A percentile compares a stretch with the other conserved stretches of the same genome.
phyloP scores from a whole-genome alignment of 495 filamentous ascomycete genomes.

The Hyphodiscus hymeniophilus region DNA sequence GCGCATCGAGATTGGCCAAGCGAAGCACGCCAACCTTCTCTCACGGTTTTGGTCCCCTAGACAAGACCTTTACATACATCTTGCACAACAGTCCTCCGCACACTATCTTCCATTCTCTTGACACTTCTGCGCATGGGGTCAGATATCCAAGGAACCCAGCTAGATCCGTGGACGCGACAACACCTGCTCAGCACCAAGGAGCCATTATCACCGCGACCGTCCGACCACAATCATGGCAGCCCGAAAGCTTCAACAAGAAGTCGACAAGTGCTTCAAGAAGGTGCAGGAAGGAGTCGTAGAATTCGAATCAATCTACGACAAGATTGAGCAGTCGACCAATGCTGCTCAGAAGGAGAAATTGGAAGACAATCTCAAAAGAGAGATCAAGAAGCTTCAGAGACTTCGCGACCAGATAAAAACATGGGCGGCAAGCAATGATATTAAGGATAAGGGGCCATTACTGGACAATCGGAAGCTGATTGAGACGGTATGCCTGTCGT shows the following conservation, averaged over 20 bases:
- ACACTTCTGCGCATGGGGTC: slow-evolving; percentile 11
- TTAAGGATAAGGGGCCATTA: slow-evolving; percentile 96
- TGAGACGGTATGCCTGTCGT: slow-evolving; percentile 61
- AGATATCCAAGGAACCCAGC: slow-evolving; percentile 5
- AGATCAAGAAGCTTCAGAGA: slow-evolving; percentile 98
- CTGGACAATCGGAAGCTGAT: slow-evolving; percentile 90
- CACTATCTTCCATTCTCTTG: too few species aligned
- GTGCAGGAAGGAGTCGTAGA: slow-evolving; percentile 84
- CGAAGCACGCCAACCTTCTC: not conserved
- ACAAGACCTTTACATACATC: not conserved
- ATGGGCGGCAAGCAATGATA: slow-evolving; percentile 94
- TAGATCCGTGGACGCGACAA: slow-evolving; percentile 17
- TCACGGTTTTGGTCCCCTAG: not conserved
- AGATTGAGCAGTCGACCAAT: slow-evolving; percentile 85
- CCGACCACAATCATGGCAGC: slow-evolving; percentile 63
- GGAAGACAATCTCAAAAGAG: slow-evolving; percentile 93
- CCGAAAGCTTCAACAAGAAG: slow-evolving; percentile 92
- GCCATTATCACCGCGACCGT: not conserved
- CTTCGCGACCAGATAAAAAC: slow-evolving; percentile 98
- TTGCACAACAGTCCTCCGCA: slow-evolving; percentile 6
- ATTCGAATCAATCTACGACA: slow-evolving; percentile 92
- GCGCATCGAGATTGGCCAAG: not conserved
- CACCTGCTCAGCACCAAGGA: slow-evolving; percentile 6
- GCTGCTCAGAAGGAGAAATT: slow-evolving; percentile 95
- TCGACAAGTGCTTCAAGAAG: slow-evolving; percentile 98